phyloP scores from a whole-genome alignment of 2,329 filamentous ascomycete genomes.

The Scleromitrula shiraiana region DNA sequence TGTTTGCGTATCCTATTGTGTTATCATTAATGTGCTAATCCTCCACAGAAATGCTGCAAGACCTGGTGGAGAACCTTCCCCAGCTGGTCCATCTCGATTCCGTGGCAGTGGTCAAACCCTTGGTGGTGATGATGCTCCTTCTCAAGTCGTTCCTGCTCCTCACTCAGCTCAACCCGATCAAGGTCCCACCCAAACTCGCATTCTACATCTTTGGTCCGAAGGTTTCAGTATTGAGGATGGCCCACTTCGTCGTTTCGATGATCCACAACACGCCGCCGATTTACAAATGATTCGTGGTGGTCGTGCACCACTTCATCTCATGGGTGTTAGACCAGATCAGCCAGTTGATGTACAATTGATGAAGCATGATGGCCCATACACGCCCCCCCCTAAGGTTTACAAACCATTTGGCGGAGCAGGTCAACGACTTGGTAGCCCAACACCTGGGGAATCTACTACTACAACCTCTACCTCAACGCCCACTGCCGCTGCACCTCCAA shows the following conservation, averaged over 20 bases:
- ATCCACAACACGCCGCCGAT: slow-evolving; percentile 64
- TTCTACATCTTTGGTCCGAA: slow-evolving; percentile 73
- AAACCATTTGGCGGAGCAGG: slow-evolving; percentile 67
- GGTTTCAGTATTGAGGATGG: slow-evolving; percentile 83
- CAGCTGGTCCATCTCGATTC: slow-evolving; percentile 48
- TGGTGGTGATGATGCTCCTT: slow-evolving; percentile 68
- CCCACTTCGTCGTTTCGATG: slow-evolving; percentile 67
- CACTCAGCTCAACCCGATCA: slow-evolving; percentile 25
- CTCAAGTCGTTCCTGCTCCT: slow-evolving; percentile 59
- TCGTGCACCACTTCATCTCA: slow-evolving; percentile 67
- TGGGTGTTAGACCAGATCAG: slow-evolving; percentile 68
- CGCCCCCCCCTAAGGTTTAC: slow-evolving; percentile 64
- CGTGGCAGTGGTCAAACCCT: slow-evolving; percentile 66
- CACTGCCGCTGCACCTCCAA: slow-evolving; percentile 28
- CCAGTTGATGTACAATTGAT: slow-evolving; percentile 70
- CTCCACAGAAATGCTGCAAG: slow-evolving; percentile 50
- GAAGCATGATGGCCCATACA: slow-evolving; percentile 67
- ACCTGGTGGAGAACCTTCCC: slow-evolving; percentile 43
- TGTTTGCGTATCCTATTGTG: neutral
- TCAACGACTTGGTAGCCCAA: slow-evolving; percentile 67
- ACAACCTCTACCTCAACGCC: slow-evolving; percentile 35
- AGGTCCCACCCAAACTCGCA: slow-evolving; percentile 47
- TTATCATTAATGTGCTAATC: neutral
- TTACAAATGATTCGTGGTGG: slow-evolving; percentile 70
- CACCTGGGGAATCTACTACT: slow-evolving; percentile 48